These are phyloP conservation scores for Hordeum vulgare DNA, from an alignment of 176 grass and related monocot species.

Conservation along the genomic window DNA sequence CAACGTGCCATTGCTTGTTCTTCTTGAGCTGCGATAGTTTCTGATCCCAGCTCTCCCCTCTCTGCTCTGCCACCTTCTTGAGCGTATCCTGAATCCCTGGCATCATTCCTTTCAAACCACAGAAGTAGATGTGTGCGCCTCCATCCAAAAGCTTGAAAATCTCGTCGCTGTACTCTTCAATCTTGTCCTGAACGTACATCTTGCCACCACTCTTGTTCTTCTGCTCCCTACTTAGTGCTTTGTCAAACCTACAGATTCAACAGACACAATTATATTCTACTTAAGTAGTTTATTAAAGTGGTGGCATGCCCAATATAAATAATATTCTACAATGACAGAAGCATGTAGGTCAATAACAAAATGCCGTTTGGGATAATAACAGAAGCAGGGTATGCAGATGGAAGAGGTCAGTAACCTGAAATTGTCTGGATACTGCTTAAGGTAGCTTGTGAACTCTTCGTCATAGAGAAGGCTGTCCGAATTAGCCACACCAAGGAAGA, in stretches of 20 bases:
- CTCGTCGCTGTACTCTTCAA: slow-evolving; percentile 86
- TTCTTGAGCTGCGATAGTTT: slow-evolving; percentile 85
- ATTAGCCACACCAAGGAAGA: slow-evolving; percentile 91
- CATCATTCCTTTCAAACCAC: slow-evolving; percentile 97
- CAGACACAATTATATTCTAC: neutral
- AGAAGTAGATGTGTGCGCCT: slow-evolving; percentile 93
- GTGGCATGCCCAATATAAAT: neutral
- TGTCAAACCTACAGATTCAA: slow-evolving; percentile 60
- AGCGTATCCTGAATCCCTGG: slow-evolving; percentile 86
- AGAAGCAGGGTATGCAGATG: neutral
- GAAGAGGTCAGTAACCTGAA: slow-evolving; percentile 48
- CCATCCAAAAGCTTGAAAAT: slow-evolving; percentile 88
- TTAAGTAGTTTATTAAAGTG: neutral
- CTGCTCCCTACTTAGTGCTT: slow-evolving; percentile 84
- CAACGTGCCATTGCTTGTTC: slow-evolving; percentile 98
- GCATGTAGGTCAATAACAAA: neutral
- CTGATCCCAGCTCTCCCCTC: slow-evolving; percentile 92
- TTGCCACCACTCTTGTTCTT: slow-evolving; percentile 82
- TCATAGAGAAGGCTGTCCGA: slow-evolving; percentile 85
- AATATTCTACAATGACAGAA: neutral
- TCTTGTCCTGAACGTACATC: slow-evolving; percentile 99
- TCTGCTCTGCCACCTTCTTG: slow-evolving; percentile 77
- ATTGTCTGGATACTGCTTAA: slow-evolving; percentile 62
- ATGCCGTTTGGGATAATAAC: neutral
- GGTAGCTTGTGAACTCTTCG: slow-evolving; percentile 73